Percentiles rank a stretch among this genome's conserved stretches.
Conservation (phyloP, 306 rosid genomes). For the Heteromeles arbutifolia region DNA sequence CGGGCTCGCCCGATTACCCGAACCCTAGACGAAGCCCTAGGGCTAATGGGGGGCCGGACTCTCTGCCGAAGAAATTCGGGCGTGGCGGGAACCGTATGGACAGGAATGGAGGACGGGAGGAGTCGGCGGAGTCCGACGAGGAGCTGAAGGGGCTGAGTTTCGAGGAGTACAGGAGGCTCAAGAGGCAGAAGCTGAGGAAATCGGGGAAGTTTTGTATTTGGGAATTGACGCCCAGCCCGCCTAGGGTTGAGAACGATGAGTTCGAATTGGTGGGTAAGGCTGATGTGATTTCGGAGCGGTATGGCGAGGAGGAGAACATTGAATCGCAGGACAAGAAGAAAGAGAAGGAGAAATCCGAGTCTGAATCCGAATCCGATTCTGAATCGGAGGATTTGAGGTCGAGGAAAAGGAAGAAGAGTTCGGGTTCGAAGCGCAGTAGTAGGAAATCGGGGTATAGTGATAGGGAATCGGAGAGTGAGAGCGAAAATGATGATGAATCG, state of each 20-base stretch:
- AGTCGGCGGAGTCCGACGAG: conserved; percentile 62
- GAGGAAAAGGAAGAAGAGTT: conserved; percentile 29
- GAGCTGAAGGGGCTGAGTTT: conserved; percentile 64
- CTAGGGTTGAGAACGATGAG: conserved; percentile 51
- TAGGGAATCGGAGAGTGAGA: conserved; percentile 24
- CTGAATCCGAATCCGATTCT: conserved; percentile 30
- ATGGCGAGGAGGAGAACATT: conserved; percentile 9
- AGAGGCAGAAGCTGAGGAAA: conserved; percentile 85
- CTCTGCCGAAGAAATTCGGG: conserved; percentile 66
- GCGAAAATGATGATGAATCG: conserved; percentile 29
- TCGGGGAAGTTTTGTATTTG: conserved; percentile 61
- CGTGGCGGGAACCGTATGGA: conserved; percentile 32
- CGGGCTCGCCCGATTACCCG: conserved; percentile 30
- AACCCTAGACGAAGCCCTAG: conserved; percentile 47
- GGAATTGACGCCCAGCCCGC: conserved; percentile 83
- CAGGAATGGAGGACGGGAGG: conserved; percentile 42
- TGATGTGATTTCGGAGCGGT: conserved; percentile 40
- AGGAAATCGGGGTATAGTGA: conserved; percentile 34
- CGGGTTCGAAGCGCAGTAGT: conserved; percentile 28
- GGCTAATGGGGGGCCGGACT: conserved; percentile 17
- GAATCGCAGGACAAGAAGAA: conserved; percentile 22
- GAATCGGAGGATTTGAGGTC: conserved; percentile 35
- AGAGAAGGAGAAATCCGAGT: conserved; percentile 18
- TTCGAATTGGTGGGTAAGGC: conserved; percentile 42
- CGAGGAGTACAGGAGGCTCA: conserved; percentile 69